These are phyloP conservation scores for Sporothrix dimorphospora DNA, from an alignment of 2,329 filamentous ascomycete species.

Conservation along the genomic window DNA sequence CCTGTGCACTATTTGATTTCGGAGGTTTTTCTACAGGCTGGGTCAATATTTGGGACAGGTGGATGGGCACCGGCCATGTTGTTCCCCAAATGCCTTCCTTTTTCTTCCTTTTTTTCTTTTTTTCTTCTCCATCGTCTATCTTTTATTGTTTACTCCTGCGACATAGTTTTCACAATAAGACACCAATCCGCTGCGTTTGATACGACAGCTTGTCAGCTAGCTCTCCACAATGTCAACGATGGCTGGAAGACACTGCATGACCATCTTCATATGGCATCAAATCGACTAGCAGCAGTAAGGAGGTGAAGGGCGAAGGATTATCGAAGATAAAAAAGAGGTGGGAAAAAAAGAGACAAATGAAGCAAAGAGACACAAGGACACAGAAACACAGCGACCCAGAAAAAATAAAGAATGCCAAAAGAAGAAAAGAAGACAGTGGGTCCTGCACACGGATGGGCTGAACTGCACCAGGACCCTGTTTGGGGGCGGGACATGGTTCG, in stretches of 20 bases:
- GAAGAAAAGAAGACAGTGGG: conserved; percentile 13
- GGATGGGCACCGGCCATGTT: background rate
- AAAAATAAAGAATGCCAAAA: conserved; percentile 16
- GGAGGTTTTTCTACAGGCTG: background rate
- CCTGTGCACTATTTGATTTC: background rate
- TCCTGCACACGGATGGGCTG: conserved; percentile 6
- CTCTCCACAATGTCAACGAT: background rate
- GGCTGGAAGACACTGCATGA: background rate
- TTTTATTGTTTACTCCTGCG: no score
- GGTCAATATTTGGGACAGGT: background rate
- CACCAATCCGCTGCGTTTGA: background rate
- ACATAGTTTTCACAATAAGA: background rate
- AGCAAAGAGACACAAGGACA: background rate
- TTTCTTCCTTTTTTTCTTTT: background rate
- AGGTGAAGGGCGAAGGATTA: background rate
- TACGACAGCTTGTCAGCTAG: background rate
- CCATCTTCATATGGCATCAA: background rate
- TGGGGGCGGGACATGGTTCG: conserved; percentile 8
- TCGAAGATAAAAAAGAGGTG: background rate
- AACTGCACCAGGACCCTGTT: conserved; percentile 13
- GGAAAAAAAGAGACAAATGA: background rate
- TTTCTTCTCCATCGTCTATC: background rate
- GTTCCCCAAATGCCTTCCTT: background rate
- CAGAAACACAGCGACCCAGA: background rate
- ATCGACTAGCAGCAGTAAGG: background rate